Evolutionary conservation across 2,329 filamentous ascomycete species (phyloP).

Genomic region (Lachnellula cervina): DNA sequence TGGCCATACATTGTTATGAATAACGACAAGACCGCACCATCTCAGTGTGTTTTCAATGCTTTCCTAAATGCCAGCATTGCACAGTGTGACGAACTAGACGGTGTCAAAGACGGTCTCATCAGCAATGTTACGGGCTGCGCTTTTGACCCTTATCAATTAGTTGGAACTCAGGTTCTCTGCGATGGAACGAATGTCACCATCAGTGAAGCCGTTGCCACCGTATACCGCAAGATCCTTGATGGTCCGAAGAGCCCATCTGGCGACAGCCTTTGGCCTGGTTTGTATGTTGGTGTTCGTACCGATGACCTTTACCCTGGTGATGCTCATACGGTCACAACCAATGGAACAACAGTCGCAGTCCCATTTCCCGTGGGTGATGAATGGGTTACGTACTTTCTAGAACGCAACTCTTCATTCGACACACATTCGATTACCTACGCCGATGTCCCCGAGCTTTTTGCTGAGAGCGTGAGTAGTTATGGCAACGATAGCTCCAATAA

Average conservation of each 20-base stretch:
- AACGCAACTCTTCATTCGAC: constrained; percentile 10
- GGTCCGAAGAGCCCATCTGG: constrained; percentile 6
- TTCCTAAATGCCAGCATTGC: constrained; percentile 7
- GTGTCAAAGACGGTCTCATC: constrained; percentile 17
- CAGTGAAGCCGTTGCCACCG: constrained; percentile 1
- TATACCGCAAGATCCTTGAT: constrained; percentile 4
- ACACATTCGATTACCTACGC: constrained; percentile 4
- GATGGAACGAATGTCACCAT: constrained; percentile 5
- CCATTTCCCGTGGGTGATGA: neutral
- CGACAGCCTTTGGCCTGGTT: constrained; percentile 8
- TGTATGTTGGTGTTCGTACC: neutral
- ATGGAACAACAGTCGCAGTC: constrained; percentile 1
- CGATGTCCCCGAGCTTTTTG: constrained; percentile 3
- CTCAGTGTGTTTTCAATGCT: constrained; percentile 11
- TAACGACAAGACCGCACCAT: constrained; percentile 1
- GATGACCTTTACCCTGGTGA: neutral
- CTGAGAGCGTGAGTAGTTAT: neutral
- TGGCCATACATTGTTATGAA: constrained; percentile 19
- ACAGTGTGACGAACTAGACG: constrained; percentile 17
- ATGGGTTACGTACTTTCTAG: constrained; percentile 11
- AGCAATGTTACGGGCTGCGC: constrained; percentile 4
- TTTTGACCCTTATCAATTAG: constrained; percentile 11
- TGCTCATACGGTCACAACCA: neutral
- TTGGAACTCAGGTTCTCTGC: constrained; percentile 10
- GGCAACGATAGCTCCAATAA: neutral